phyloP scores from a whole-genome alignment of 2,329 filamentous ascomycete species.

The Lachnellula hyalina region DNA sequence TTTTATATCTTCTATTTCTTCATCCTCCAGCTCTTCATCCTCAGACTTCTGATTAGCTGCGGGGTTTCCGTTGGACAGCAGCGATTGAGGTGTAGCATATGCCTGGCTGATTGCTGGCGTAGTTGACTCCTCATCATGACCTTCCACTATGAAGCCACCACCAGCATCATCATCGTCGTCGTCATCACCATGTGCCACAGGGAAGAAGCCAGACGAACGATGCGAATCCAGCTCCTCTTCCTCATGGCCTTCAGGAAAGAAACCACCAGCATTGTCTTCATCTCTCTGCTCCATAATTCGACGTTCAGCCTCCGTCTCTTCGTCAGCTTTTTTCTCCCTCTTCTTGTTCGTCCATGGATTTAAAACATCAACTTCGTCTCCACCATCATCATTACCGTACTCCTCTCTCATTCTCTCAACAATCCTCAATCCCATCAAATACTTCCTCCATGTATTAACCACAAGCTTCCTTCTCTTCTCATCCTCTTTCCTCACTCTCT shows the following conservation, averaged over 20 bases:
- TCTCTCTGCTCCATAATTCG: constrained; percentile 33
- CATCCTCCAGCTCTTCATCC: constrained; percentile 12
- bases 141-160: constrained; percentile 28
- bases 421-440: constrained; percentile 80
- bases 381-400: constrained; percentile 58
- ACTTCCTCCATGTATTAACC: constrained; percentile 76
- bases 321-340: constrained; percentile 23
- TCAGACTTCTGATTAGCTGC: constrained; percentile 2
- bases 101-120: constrained; percentile 9
- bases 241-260: constrained; percentile 53
- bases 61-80: constrained; percentile 7
- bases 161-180: constrained; percentile 21
- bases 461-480: constrained; percentile 73
- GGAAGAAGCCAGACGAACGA: constrained; percentile 26
- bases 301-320: constrained; percentile 27
- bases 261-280: constrained; percentile 55
- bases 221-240: constrained; percentile 35
- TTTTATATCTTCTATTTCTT: constrained; percentile 12
- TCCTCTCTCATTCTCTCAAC: constrained; percentile 70
- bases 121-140: constrained; percentile 13
- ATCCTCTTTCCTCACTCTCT: constrained; percentile 72
- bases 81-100: constrained; percentile 21
- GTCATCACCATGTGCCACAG: constrained; percentile 23
- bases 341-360: constrained; percentile 47
- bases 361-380: constrained; percentile 47